Conservation (phyloP, 768 basidiomycete species). For the Podaxis sp. region DNA sequence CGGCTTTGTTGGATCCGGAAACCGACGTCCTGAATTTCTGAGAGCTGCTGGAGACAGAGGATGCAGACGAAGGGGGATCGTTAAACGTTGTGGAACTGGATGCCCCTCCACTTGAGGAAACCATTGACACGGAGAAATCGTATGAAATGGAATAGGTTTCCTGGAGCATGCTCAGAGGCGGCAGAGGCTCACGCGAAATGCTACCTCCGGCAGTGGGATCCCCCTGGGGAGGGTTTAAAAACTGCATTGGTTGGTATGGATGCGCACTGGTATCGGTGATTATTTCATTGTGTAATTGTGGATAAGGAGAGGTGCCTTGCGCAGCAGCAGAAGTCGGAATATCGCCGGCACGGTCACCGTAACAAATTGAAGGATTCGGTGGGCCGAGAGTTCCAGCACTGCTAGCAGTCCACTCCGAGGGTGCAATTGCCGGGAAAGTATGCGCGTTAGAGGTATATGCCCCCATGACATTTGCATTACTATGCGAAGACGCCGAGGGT, state of each 20-base stretch:
- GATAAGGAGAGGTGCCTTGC: not conserved
- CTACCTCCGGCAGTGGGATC: not conserved
- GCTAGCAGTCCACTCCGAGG: not conserved
- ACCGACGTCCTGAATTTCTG: not conserved
- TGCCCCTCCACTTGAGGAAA: constrained; percentile 1
- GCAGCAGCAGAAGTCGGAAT: not conserved
- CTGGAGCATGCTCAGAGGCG: constrained; percentile 14
- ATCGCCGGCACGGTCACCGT: not conserved
- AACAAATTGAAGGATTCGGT: constrained; percentile 6
- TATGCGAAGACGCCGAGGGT: not conserved
- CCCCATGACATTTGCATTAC: not conserved
- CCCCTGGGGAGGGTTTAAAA: not conserved
- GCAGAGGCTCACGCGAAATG: constrained; percentile 8
- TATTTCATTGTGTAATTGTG: not conserved
- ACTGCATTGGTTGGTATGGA: constrained; percentile 1
- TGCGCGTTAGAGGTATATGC: not conserved
- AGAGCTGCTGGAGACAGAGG: not conserved
- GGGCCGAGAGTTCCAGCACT: not conserved
- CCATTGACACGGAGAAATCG: constrained; percentile 16
- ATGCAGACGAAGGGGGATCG: not conserved
- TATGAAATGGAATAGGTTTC: constrained; percentile 16
- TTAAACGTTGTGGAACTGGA: constrained; percentile 2
- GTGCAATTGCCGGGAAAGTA: not conserved
- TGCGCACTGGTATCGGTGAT: not conserved
- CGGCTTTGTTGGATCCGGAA: not conserved